Conservation (phyloP, 1,284 basidiomycete species). For the Cutaneotrichosporon sp. region DNA sequence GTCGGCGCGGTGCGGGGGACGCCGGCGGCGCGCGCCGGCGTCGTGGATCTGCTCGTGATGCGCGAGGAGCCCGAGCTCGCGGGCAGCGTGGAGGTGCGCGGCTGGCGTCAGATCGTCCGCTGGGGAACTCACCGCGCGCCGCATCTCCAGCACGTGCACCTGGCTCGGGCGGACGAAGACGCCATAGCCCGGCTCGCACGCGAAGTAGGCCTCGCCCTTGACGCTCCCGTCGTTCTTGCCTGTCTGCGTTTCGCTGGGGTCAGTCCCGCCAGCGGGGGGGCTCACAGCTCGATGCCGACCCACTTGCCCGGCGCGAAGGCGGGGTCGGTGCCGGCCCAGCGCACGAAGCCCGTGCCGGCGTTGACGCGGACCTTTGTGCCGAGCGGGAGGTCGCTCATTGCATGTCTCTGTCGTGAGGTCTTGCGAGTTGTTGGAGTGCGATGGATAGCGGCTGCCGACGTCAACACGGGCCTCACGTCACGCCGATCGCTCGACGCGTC, state of each 20-base stretch:
- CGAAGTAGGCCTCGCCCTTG: constrained; percentile 80
- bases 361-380: constrained; percentile 65
- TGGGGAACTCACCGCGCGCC: constrained; percentile 17
- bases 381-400: constrained; percentile 47
- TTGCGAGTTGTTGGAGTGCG: not conserved
- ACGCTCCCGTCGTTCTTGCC: constrained; percentile 98
- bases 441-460: not conserved
- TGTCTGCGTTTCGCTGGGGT: constrained; percentile 59
- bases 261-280: not conserved
- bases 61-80: not conserved
- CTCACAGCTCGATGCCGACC: constrained; percentile 86
- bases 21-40: not conserved
- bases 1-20: not conserved
- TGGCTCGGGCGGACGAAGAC: constrained; percentile 90
- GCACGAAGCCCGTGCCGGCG: constrained; percentile 77
- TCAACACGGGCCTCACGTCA: not conserved
- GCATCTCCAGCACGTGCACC: constrained; percentile 62
- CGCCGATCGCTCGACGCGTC: not conserved
- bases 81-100: constrained; percentile 4
- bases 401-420: not conserved
- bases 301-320: constrained; percentile 87
- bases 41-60: constrained; percentile 1
- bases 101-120: constrained; percentile 1
- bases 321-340: constrained; percentile 79
- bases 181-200: constrained; percentile 72